Evolutionary conservation across 164 flowering plant species (phyloP).

Genomic region (Buxus sempervirens): DNA sequence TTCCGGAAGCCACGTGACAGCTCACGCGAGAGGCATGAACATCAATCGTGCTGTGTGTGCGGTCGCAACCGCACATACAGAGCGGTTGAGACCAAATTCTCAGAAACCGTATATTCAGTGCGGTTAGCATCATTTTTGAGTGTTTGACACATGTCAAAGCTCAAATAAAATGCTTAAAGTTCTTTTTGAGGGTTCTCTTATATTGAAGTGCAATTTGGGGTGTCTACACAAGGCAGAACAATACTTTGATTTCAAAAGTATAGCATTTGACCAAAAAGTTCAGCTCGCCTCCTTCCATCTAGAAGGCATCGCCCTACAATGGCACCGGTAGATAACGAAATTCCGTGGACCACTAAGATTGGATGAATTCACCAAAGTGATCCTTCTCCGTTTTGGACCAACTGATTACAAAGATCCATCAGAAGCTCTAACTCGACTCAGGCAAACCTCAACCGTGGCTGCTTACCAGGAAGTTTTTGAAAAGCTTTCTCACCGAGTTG

Average conservation of each 20-base stretch:
- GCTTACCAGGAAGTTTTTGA: background rate
- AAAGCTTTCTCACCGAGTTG: background rate
- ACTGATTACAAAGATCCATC: background rate
- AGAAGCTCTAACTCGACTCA: background rate
- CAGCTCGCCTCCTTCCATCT: background rate
- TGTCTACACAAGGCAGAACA: slow-evolving; percentile 4
- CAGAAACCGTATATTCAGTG: too few relatives aligned
- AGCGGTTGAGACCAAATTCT: too few relatives aligned
- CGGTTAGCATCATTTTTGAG: too few relatives aligned
- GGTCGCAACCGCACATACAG: too few relatives aligned
- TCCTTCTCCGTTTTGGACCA: background rate
- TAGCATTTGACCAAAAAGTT: background rate
- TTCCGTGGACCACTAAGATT: background rate
- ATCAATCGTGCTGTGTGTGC: too few relatives aligned
- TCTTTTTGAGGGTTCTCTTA: too few relatives aligned
- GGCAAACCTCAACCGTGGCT: background rate
- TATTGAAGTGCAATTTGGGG: too few relatives aligned
- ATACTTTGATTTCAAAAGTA: slow-evolving; percentile 4
- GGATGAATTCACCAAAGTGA: background rate
- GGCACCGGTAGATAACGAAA: background rate
- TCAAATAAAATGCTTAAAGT: too few relatives aligned
- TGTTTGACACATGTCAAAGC: too few relatives aligned
- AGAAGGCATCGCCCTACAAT: background rate
- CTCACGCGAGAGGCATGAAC: too few relatives aligned
- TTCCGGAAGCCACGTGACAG: too few relatives aligned